phyloP scores from a whole-genome alignment of 805 yeast genomes.

The Clavispora carvajalis region DNA sequence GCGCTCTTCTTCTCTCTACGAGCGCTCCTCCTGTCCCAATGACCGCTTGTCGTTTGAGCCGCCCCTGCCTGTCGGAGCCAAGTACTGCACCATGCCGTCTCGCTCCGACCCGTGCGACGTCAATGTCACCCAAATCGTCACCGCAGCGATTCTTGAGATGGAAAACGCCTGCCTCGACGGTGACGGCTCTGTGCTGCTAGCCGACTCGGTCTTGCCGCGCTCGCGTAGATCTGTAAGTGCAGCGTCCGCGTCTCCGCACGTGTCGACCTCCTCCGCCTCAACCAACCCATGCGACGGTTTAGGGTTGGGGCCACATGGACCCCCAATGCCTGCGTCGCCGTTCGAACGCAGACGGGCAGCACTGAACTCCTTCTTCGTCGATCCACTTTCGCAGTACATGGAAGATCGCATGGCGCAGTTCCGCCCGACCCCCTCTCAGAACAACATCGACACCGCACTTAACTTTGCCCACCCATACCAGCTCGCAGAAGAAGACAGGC shows the following conservation, averaged over 20 bases:
- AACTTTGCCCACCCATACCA: slow-evolving; percentile 13
- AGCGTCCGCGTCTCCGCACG: not conserved
- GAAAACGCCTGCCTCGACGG: not conserved
- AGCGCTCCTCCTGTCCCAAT: no score
- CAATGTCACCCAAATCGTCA: not conserved
- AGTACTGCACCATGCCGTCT: not conserved
- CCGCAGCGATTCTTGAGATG: not conserved
- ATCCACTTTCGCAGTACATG: slow-evolving; percentile 13
- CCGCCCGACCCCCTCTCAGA: slow-evolving; percentile 13
- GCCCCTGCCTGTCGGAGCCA: not conserved
- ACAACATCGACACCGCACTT: slow-evolving; percentile 11
- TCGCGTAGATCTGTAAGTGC: slow-evolving; percentile 1
- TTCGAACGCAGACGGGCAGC: not conserved
- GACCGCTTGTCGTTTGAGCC: not conserved
- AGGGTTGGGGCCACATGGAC: slow-evolving; percentile 9
- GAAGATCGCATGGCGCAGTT: slow-evolving; percentile 13
- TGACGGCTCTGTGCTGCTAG: no score
- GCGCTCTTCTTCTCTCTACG: not conserved
- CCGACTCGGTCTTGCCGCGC: not conserved
- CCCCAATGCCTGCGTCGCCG: slow-evolving; percentile 10
- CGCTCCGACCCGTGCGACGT: not conserved
- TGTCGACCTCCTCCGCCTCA: not conserved
- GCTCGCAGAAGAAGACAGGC: not conserved
- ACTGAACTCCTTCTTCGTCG: slow-evolving; percentile 9
- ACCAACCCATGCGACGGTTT: slow-evolving; percentile 10